Conservation (phyloP, 2,329 filamentous ascomycete species). For the Calonectria honghensis region DNA sequence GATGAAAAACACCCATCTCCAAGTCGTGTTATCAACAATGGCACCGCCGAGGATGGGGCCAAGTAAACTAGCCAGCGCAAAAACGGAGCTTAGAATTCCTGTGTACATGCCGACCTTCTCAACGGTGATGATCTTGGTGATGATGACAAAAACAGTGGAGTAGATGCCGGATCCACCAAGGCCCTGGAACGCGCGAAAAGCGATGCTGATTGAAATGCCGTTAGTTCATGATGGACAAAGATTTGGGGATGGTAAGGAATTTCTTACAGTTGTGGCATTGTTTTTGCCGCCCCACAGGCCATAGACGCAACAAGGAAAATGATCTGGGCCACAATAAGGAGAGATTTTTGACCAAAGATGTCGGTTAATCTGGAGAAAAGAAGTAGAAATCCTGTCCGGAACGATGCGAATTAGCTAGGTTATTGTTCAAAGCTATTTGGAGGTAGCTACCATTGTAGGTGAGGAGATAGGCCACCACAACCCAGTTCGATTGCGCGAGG, state of each 20-base stretch:
- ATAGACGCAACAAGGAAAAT: background rate
- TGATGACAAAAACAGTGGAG: conserved; percentile 22
- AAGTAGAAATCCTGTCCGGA: background rate
- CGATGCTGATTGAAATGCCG: background rate
- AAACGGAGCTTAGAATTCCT: conserved; percentile 24
- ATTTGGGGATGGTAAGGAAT: no score
- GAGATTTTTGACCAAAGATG: background rate
- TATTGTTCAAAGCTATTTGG: background rate
- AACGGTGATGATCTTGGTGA: conserved; percentile 20
- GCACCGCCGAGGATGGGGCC: background rate
- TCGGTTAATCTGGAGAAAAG: background rate
- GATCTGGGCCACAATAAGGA: background rate
- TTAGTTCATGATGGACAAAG: no score
- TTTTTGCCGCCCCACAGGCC: background rate
- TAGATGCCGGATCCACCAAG: conserved; percentile 32
- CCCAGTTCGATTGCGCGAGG: background rate
- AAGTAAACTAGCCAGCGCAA: conserved; percentile 19
- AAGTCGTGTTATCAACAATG: background rate
- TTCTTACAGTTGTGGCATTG: background rate
- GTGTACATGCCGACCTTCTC: conserved; percentile 30
- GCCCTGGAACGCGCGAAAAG: conserved; percentile 24
- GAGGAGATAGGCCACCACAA: background rate
- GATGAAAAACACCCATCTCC: background rate
- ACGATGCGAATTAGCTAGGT: background rate
- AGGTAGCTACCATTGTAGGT: background rate